Conservation (phyloP, 108 stramenopile genomes). For the Conticribra guillardii region DNA sequence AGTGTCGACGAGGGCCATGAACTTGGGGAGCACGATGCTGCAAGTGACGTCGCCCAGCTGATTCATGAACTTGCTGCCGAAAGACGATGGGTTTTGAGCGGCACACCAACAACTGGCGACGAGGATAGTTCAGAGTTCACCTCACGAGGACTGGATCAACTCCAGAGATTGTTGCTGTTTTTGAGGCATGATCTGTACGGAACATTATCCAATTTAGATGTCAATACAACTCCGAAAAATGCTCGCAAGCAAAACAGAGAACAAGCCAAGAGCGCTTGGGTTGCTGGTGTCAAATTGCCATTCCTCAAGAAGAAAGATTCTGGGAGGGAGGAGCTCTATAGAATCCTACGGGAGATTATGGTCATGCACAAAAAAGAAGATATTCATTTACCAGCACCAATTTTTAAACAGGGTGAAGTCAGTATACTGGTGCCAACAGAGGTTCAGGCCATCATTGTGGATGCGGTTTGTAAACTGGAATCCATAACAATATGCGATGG, state of each 20-base stretch:
- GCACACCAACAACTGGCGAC: conserved; percentile 75
- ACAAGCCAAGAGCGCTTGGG: conserved; percentile 51
- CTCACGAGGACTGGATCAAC: conserved; percentile 46
- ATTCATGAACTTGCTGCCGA: conserved; percentile 72
- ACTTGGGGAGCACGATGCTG: conserved; percentile 53
- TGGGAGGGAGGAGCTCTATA: conserved; percentile 41
- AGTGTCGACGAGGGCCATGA: conserved; percentile 87
- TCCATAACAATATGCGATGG: too few relatives aligned
- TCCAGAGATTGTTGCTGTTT: conserved; percentile 57
- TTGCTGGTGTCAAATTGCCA: conserved; percentile 46
- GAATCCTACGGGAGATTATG: conserved; percentile 52
- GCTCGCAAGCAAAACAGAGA: conserved; percentile 8
- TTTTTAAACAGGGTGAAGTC: conserved; percentile 53
- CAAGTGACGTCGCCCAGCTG: conserved; percentile 38
- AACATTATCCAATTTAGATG: not conserved
- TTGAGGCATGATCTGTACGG: conserved; percentile 54
- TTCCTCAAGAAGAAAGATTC: conserved; percentile 40
- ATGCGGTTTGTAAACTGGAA: conserved; percentile 9
- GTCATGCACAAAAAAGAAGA: conserved; percentile 69
- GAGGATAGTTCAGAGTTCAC: conserved; percentile 50
- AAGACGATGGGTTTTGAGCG: conserved; percentile 82
- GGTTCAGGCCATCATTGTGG: conserved; percentile 41
- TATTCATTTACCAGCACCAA: conserved; percentile 54
- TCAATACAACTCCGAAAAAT: not conserved
- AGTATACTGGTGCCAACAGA: conserved; percentile 36